Conservation (phyloP, 208 protist genomes). For the Phytomonas sp. region DNA sequence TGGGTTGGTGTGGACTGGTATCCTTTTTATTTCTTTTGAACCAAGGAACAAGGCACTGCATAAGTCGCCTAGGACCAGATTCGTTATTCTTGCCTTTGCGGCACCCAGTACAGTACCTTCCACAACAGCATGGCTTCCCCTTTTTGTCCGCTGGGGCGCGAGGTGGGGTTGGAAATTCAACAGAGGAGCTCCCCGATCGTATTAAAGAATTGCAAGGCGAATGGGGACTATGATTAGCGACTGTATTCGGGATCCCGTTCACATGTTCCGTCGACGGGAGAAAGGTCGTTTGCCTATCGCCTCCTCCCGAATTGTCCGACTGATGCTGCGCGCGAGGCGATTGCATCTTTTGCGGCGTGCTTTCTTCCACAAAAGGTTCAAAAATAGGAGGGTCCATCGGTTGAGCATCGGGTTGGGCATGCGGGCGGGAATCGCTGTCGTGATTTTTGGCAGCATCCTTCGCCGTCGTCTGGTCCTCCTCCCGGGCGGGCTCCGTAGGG, state of each 20-base stretch:
- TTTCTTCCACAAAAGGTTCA: not conserved
- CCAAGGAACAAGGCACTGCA: not conserved
- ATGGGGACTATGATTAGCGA: not conserved
- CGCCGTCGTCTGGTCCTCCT: not conserved
- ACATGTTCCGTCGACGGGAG: not conserved
- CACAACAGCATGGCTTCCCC: not conserved
- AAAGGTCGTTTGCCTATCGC: not conserved
- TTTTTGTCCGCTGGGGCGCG: not conserved
- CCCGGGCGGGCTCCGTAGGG: not conserved
- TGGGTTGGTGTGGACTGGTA: not conserved
- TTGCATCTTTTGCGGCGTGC: too few relatives aligned
- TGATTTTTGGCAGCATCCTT: not conserved
- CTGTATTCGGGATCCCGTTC: not conserved
- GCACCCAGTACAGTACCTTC: not conserved
- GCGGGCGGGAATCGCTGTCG: not conserved
- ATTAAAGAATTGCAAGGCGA: not conserved
- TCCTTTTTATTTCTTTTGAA: not conserved
- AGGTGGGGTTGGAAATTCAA: not conserved
- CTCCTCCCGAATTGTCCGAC: not conserved
- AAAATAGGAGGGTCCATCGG: not conserved
- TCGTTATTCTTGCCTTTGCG: not conserved
- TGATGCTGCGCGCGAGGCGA: not conserved
- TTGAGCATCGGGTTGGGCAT: not conserved
- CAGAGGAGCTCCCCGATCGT: not conserved
- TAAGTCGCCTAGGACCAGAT: not conserved